phyloP scores from a whole-genome alignment of 345 rosid species.

The Sisymbrium irio region DNA sequence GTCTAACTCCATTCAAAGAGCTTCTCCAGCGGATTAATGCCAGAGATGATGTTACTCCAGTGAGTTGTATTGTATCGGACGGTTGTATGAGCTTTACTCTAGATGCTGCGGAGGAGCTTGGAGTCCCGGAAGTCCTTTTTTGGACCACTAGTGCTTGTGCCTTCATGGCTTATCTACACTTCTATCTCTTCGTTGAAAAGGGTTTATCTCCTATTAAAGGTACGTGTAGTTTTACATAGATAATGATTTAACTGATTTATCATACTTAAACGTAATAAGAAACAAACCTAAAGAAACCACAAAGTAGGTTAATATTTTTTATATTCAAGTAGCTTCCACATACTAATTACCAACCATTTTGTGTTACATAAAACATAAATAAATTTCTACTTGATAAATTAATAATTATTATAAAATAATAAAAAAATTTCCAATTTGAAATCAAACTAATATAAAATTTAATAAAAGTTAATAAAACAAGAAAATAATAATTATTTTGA shows the following conservation, averaged over 20 bases:
- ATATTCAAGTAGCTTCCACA: background rate
- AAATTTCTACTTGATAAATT: too few relatives aligned
- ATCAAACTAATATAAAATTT: too few relatives aligned
- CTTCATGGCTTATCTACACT: conserved; percentile 22
- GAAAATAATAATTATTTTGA: too few relatives aligned
- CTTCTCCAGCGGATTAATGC: conserved; percentile 22
- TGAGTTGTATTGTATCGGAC: conserved; percentile 32
- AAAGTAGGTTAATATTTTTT: background rate
- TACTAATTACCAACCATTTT: too few relatives aligned
- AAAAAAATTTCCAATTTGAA: too few relatives aligned
- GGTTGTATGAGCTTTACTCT: conserved; percentile 33
- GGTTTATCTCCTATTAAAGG: conserved; percentile 26
- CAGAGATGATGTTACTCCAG: conserved; percentile 15
- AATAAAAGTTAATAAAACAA: too few relatives aligned
- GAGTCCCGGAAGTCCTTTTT: conserved; percentile 27
- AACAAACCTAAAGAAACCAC: background rate
- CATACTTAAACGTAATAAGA: background rate
- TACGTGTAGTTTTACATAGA: conserved; percentile 1
- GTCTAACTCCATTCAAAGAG: conserved; percentile 24
- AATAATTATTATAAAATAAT: too few relatives aligned
- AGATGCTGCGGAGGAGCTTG: conserved; percentile 34
- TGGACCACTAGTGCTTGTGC: conserved; percentile 28
- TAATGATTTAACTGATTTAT: background rate
- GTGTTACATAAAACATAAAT: too few relatives aligned
- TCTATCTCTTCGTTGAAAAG: conserved; percentile 21